Conservation (phyloP, 1,284 basidiomycete genomes). For the Phlebopus sp. region DNA sequence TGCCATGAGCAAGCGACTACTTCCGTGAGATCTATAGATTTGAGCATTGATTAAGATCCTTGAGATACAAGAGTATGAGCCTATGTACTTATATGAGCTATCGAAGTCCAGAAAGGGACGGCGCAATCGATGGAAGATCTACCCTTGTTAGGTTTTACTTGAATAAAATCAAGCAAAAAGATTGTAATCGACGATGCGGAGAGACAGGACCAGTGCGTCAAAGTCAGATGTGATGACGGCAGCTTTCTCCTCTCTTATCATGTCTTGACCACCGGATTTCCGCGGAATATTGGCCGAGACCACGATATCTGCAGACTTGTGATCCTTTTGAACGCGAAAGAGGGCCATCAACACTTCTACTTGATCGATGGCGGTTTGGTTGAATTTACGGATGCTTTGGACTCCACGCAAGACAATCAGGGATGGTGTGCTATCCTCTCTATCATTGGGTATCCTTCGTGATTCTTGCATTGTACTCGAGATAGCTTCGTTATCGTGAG, state of each 20-base stretch:
- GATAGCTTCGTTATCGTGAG: slow-evolving; percentile 85
- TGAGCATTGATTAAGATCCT: background rate
- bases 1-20: background rate
- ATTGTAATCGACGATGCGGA: slow-evolving; percentile 69
- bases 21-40: background rate
- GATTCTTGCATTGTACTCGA: slow-evolving; percentile 46
- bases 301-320: slow-evolving; percentile 74
- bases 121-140: background rate
- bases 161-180: slow-evolving; percentile 60
- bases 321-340: slow-evolving; percentile 60
- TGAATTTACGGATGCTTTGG: slow-evolving; percentile 80
- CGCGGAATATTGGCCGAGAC: slow-evolving; percentile 78
- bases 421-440: slow-evolving; percentile 51
- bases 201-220: slow-evolving; percentile 50
- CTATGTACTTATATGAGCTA: slow-evolving; percentile 1
- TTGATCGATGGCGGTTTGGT: slow-evolving; percentile 52
- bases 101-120: background rate
- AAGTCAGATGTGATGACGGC: slow-evolving; percentile 50
- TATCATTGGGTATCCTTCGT: slow-evolving; percentile 33
- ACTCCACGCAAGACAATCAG: slow-evolving; percentile 64
- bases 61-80: background rate
- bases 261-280: slow-evolving; percentile 42
- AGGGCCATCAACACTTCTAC: slow-evolving; percentile 79
- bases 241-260: slow-evolving; percentile 35
- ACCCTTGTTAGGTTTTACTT: background rate